Percentiles rank a stretch among this genome's conserved stretches.
Conservation (phyloP, 2,329 filamentous ascomycete genomes). For the Mycosphaerella arachidis region DNA sequence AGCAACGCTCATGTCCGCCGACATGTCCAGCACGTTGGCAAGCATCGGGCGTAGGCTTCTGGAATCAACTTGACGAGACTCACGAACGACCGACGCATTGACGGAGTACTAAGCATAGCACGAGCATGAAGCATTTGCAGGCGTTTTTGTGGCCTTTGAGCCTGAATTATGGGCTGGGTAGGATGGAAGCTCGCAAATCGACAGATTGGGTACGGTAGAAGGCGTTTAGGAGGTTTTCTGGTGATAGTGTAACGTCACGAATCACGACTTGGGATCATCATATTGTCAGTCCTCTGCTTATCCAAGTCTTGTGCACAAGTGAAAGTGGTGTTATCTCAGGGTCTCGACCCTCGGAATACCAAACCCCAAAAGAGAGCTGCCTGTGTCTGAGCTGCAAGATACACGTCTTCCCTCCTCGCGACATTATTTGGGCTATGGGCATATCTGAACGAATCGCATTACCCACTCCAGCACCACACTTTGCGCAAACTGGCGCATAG, state of each 20-base stretch:
- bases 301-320: no score
- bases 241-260: not conserved
- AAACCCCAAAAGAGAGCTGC: no score
- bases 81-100: not conserved
- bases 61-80: not conserved
- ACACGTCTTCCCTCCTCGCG: not conserved
- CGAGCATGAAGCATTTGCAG: not conserved
- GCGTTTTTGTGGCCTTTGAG: not conserved
- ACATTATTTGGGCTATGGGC: not conserved
- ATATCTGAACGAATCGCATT: not conserved
- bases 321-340: no score
- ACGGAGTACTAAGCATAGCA: not conserved
- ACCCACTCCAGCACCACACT: not conserved
- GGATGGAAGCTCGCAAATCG: not conserved
- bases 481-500: not conserved
- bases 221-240: not conserved
- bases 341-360: no score
- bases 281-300: not conserved
- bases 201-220: not conserved
- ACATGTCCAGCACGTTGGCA: constrained; percentile 3
- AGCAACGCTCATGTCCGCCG: constrained; percentile 14
- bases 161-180: not conserved
- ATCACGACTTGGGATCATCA: not conserved
- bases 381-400: no score
- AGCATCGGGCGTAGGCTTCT: not conserved